Base-by-base conservation (phyloP, 2,329 filamentous ascomycete genomes). In the Harringtonia lauricola region DNA sequence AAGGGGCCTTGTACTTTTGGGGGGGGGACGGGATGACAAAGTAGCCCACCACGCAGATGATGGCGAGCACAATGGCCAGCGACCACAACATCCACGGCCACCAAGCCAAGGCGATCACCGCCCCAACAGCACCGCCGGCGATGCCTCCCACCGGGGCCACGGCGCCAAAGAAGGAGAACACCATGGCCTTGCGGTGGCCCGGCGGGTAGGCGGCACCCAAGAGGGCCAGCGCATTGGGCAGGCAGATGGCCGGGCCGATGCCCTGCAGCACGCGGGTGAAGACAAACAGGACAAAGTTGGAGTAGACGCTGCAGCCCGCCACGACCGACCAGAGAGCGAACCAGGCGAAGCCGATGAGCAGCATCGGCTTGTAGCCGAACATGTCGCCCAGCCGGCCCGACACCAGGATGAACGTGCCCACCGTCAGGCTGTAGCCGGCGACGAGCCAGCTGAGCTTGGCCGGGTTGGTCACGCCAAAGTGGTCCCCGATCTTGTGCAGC, bases 181-280 rank as follows among this genome's bases (percentile, higher is more conserved):
- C 66, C 61, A 82, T 73, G 37, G 75, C 68, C 55, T 81, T 81
- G 46, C 69, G 65, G 41, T 59, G 62, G 0, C 78, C 77, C 0
- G 72, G 72, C 0, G 65, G 60, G 49, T 81, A 83, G 0, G 70
- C 67, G 0, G 64, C 64, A 2, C 76, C 79, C 1, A 84, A 57
- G 8, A 85, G 64, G 3, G 78, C 79, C 15, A 83, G 59, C 0
- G 67, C 76, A 48, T 82, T 85, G 0, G 81, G 80, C 18, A 84
- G 61, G 14, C 71, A 61, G 26, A 84, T 64, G 1, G 79, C 76
- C 1, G 77, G 75, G 0, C 81, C 81, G 19, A 81, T 68, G n/a
- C 52, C 53, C 44, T 55, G 53, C 41, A 55, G 38, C 12, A 47
- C 51, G 8, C 52, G 42, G 19, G 41, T 42, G 36, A 53, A 44